Percentiles rank a stretch among this genome's conserved stretches.
Conservation (phyloP, 2,329 filamentous ascomycete genomes). For the Domatiomyces catenatus region DNA sequence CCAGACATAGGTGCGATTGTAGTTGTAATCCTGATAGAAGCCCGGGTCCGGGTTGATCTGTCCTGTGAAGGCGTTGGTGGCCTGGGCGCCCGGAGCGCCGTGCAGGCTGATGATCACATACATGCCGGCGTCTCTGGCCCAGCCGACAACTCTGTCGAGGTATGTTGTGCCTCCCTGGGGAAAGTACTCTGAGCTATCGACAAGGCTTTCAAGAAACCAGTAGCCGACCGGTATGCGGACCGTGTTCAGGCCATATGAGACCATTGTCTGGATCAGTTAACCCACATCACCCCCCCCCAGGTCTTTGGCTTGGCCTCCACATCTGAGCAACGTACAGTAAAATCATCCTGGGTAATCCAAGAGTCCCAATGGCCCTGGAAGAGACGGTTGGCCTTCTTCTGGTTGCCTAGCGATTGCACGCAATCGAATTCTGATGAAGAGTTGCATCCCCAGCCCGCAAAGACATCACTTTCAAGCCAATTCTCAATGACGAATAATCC, state of each 20-base stretch:
- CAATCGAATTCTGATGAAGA: conserved; percentile 35
- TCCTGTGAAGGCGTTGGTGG: conserved; percentile 34
- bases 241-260: conserved; percentile 37
- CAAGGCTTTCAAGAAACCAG: conserved; percentile 38
- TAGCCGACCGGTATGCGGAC: conserved; percentile 41
- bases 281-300: too few species aligned
- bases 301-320: background rate
- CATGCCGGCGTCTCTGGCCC: conserved; percentile 34
- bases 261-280: conserved; percentile 25
- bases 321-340: conserved; percentile 19
- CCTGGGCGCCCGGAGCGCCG: conserved; percentile 37
- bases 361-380: conserved; percentile 38
- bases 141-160: conserved; percentile 32
- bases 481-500: conserved; percentile 39
- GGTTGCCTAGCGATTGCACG: conserved; percentile 31
- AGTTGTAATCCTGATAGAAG: conserved; percentile 44
- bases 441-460: conserved; percentile 35
- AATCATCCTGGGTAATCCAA: conserved; percentile 36
- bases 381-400: conserved; percentile 30
- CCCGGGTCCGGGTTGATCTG: conserved; percentile 26
- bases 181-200: conserved; percentile 36
- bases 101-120: conserved; percentile 42
- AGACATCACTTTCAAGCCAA: conserved; percentile 36
- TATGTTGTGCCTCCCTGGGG: conserved; percentile 34
- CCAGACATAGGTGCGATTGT: conserved; percentile 39